Conservation (phyloP, 2,329 filamentous ascomycete genomes). For the Botrytis cinerea region DNA sequence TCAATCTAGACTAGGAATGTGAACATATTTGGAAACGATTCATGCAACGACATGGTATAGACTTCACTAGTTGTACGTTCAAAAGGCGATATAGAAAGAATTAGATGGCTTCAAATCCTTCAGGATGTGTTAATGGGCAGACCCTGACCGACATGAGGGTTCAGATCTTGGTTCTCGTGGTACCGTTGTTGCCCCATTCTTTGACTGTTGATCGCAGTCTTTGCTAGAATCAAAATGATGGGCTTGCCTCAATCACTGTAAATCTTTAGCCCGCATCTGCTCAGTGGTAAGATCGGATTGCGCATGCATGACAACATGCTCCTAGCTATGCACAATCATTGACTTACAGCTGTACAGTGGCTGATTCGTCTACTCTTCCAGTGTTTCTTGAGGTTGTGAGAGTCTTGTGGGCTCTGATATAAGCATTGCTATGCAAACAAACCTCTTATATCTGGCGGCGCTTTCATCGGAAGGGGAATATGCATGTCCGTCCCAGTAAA, state of each 20-base stretch:
- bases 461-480: slow-evolving; percentile 14
- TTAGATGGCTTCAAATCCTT: background rate
- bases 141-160: background rate
- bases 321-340: background rate
- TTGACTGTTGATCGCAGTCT: background rate
- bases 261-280: background rate
- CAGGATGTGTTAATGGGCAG: background rate
- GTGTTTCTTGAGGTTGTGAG: background rate
- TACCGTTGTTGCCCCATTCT: background rate
- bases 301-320: background rate
- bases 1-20: background rate
- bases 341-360: background rate
- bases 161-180: background rate
- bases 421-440: background rate
- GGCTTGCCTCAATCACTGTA: background rate
- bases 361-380: background rate
- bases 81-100: background rate
- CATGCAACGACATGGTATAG: slow-evolving; percentile 16
- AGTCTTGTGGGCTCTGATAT: background rate
- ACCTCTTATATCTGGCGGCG: background rate
- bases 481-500: slow-evolving; percentile 1
- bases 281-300: background rate
- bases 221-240: background rate
- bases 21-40: slow-evolving; percentile 1
- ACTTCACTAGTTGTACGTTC: background rate